Evolutionary conservation across 352 stramenopile genomes (phyloP).

Genomic region (Elongisporangium senticosum): DNA sequence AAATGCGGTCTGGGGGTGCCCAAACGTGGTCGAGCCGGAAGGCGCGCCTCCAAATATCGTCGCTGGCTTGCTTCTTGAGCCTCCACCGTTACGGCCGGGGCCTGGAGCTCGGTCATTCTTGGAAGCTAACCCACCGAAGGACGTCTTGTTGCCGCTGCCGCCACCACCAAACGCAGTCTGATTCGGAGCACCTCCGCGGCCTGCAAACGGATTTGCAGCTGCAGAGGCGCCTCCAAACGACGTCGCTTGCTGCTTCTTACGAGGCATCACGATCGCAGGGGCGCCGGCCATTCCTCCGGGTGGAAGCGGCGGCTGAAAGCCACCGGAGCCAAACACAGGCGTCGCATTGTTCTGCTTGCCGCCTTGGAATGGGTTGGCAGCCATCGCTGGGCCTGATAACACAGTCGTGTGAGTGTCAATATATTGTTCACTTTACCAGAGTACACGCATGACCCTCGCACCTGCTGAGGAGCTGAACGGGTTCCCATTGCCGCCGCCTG

Average conservation of each 20-base stretch:
- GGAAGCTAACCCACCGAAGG: conserved; percentile 16
- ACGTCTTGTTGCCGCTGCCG: conserved; percentile 7
- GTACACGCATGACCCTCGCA: neutral
- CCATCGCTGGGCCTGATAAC: neutral
- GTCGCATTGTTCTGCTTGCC: neutral
- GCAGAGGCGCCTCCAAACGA: conserved; percentile 9
- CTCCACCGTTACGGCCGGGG: neutral
- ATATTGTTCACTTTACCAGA: no score
- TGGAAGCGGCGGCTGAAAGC: conserved; percentile 18
- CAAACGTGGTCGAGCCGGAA: neutral
- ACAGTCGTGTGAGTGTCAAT: neutral
- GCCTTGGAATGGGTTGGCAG: neutral
- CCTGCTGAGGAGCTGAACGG: neutral
- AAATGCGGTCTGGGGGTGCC: neutral
- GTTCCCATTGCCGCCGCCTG: neutral
- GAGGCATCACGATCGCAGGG: conserved; percentile 1
- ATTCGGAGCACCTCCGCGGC: conserved; percentile 4
- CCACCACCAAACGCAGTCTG: conserved; percentile 14
- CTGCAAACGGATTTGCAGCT: conserved; percentile 17
- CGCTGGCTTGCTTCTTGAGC: neutral
- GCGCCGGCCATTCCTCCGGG: conserved; percentile 14
- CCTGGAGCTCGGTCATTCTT: neutral
- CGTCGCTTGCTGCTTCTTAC: neutral
- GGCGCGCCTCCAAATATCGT: conserved; percentile 14
- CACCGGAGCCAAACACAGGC: conserved; percentile 31